Base-by-base conservation (phyloP, 2,329 filamentous ascomycete species). In the Exserohilum turcica region DNA sequence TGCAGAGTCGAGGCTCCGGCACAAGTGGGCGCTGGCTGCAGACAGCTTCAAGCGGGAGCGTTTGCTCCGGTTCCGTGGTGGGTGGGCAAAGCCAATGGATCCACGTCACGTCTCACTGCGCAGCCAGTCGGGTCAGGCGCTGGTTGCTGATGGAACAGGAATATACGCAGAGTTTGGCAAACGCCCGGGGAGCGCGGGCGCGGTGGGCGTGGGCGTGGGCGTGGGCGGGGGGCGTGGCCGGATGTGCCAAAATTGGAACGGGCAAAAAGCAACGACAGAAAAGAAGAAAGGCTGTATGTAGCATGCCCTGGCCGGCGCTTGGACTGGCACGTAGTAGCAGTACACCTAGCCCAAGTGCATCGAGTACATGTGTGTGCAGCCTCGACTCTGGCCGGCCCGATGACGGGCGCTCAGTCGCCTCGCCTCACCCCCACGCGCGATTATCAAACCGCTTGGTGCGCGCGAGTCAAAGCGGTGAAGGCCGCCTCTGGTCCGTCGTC, bases 391-490 rank as follows among this genome's bases (percentile, higher is more conserved):
- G 21, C 52, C 61, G 57, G 57, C 46, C 60, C 53, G 56, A 60
- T 48, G 49, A 24, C 24, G n/a, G n/a, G n/a, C 31, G 18, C 54
- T 31, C 21, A 46, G 28, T 44, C 24, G 48, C 47, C 43, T 58
- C 58, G 52, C 43, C 50, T 56, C 55, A 70, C 71, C 70, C 70
- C 70, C 71, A 73, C 71, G 70, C 71, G 69, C 58, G 60, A 73
- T 73, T 73, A 73, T 66, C 59, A 60, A 70, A 68, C 60, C 48
- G 50, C 52, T 59, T 56, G 50, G 29, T 48, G 27, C 42, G 44
- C 37, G 12, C 45, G 27, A 46, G 32, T 50, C 46, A 42, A 44
- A 46, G 40, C 57, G 58, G 43, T 54, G 49, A 44, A 33, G 7
- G 21, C 21, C 21, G 21, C 21, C 21, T 7, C n/a, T n/a, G n/a